Evolutionary conservation across 805 yeast species (phyloP).

Genomic region (Lachancea dasiensis): DNA sequence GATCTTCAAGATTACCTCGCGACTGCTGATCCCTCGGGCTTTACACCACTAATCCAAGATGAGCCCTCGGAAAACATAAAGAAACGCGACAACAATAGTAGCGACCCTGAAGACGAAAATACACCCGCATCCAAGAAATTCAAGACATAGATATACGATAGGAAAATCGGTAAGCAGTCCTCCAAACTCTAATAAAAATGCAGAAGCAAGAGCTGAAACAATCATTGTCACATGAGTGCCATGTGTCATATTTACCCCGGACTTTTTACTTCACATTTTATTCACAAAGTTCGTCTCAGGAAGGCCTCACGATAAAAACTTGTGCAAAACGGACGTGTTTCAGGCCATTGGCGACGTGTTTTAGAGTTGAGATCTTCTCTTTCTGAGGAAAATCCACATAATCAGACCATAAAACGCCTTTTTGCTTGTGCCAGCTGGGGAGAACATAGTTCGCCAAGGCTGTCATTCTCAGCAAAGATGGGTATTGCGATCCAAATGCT

Average conservation of each 20-base stretch:
- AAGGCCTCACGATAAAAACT: too few species aligned
- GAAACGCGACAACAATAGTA: slow-evolving; percentile 2
- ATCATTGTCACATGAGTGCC: neutral
- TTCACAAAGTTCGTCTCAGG: too few species aligned
- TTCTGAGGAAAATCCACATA: too few species aligned
- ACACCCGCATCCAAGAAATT: slow-evolving; percentile 3
- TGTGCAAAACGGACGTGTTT: too few species aligned
- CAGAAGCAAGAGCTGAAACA: too few species aligned
- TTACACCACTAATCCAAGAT: slow-evolving; percentile 9
- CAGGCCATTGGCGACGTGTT: too few species aligned
- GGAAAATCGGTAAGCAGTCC: too few species aligned
- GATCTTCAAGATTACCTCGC: slow-evolving; percentile 18
- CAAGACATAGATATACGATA: neutral
- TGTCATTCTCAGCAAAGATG: neutral
- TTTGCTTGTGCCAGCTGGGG: too few species aligned
- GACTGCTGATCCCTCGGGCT: slow-evolving; percentile 4
- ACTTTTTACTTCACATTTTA: neutral
- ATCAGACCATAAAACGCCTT: too few species aligned
- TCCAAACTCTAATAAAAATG: too few species aligned
- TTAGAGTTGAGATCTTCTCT: too few species aligned
- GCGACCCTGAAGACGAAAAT: slow-evolving; percentile 1
- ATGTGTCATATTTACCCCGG: slow-evolving; percentile 5
- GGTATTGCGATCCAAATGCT: slow-evolving; percentile 1
- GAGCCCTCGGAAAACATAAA: neutral
- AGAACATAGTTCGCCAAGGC: neutral